Evolutionary conservation across 2,329 filamentous ascomycete species (phyloP), one percentile per base, ranked within the genome.

Genomic region (Trichoderma semiorbis): DNA sequence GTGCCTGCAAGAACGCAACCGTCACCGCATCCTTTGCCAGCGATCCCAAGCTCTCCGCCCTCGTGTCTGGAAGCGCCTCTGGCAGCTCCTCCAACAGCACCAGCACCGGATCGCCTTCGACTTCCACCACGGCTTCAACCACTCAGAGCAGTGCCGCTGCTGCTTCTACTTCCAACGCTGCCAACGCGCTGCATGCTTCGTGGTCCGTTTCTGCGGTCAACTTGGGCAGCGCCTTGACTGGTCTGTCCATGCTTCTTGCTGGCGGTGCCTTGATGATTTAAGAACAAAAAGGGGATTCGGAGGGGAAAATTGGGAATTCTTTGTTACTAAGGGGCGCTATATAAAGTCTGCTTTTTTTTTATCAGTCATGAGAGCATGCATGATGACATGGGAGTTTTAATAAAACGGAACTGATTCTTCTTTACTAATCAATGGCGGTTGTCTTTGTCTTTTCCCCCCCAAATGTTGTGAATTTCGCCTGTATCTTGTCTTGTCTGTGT

Each of bases 1-100:
- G 74, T 67, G 73, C 77, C 3, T 84, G 82, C 78, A 79, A 74
- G 28, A 84, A 84, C 77, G 77, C 79, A 28, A 78, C 79, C 10
- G 72, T 81, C 66, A 78, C 75, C 36, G 78, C 73, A 32, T 79
- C 73, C 70, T 80, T 81, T 73, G 74, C 71, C 76, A 73, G 74
- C 73, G 82, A 84, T 73, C 28, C 75, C 24, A 75, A 78, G 50
- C 80, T 84, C 32, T 75, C 78, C 0, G 80, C 80, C 1, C 79
- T 83, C 6, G 76, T 83, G 14, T 62, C 57, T n/a, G 72, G 69
- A 26, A 66, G 24, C 62, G 6, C 12, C 47, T 43, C 58, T 16
- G 30, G 61, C 39, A 36, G 61, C 71, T 26, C 72, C 18, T 26
- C 72, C 21, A 57, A 60, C 50, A 75, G 74, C 73, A 26, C 69